Evolutionary conservation across 306 rosid genomes (phyloP).

Genomic region (Cucurbita moschata): DNA sequence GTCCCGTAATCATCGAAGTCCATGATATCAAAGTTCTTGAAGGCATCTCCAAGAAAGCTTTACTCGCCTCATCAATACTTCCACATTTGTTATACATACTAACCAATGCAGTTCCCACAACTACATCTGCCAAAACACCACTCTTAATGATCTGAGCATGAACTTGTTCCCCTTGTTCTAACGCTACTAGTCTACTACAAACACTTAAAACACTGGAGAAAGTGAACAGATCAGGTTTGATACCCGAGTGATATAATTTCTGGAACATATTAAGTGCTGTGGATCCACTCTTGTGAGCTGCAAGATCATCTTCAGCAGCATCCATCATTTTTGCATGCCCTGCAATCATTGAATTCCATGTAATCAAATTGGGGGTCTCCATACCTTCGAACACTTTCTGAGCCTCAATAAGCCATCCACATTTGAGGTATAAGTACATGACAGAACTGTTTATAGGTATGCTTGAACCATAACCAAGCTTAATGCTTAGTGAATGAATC

Average conservation of each 20-base stretch:
- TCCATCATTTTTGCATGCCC: slow-evolving; percentile 69
- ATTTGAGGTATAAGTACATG: slow-evolving; percentile 60
- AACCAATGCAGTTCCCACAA: slow-evolving; percentile 54
- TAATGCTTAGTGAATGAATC: slow-evolving; percentile 41
- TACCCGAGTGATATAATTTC: slow-evolving; percentile 40
- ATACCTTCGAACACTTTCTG: slow-evolving; percentile 37
- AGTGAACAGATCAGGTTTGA: slow-evolving; percentile 64
- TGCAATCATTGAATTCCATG: slow-evolving; percentile 90
- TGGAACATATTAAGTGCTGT: slow-evolving; percentile 49
- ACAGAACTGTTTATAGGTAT: slow-evolving; percentile 42
- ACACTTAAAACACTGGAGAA: slow-evolving; percentile 64
- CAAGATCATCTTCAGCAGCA: slow-evolving; percentile 37
- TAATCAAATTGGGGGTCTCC: slow-evolving; percentile 39
- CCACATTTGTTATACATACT: slow-evolving; percentile 88
- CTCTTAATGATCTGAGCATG: slow-evolving; percentile 68
- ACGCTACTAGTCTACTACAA: slow-evolving; percentile 52
- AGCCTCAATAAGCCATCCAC: slow-evolving; percentile 57
- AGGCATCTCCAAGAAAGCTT: slow-evolving; percentile 76
- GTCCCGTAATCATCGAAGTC: slow-evolving; percentile 80
- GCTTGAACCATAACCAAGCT: slow-evolving; percentile 46
- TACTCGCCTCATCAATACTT: slow-evolving; percentile 62
- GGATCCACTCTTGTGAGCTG: slow-evolving; percentile 40
- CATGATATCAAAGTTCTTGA: slow-evolving; percentile 73
- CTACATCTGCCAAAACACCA: slow-evolving; percentile 54
- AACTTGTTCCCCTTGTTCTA: slow-evolving; percentile 73